Evolutionary conservation across 225 moss, liverwort and hornwort genomes (phyloP), one percentile per base, ranked within the genome.

Genomic region (Marchantia polymorpha): DNA sequence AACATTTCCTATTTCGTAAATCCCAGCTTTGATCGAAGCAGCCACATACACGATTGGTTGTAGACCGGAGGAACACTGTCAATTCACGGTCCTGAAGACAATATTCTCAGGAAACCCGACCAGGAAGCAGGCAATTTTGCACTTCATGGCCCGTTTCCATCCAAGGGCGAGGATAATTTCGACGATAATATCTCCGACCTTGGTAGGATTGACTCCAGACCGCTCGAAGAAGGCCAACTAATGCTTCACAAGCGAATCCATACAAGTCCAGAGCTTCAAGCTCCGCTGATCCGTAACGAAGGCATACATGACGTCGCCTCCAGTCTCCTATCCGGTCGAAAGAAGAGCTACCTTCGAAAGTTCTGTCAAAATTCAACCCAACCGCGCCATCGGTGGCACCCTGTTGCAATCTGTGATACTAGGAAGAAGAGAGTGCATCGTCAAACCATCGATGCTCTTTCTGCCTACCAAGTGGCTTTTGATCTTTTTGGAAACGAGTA

Each of bases 401-500:
- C 61, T 77, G 53, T 55, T 54, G 74, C 27, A n/a, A n/a, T n/a
- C n/a, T n/a, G n/a, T n/a, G n/a, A n/a, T n/a, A n/a, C n/a, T n/a
- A n/a, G n/a, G n/a, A n/a, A n/a, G n/a, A n/a, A n/a, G n/a, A n/a
- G n/a, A n/a, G n/a, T n/a, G n/a, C n/a, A n/a, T n/a, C n/a, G n/a
- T n/a, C n/a, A n/a, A n/a, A n/a, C n/a, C n/a, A n/a, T 83, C 8
- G 94, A 94, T 66, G 94, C 92, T 0, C 65, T 99, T 15, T 77
- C 92, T 79, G 94, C 97, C 10, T 95, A 93, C 85, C 97, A 99
- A 90, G 93, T 99, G 1, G 94, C 97, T 51, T 94, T 99, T 20
- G 97, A 99, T 80, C 83, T 99, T 27, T 95, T 99, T 39, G 97
- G 93, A 75, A 99, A 99, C 14, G 97, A 99, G 75, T 94, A 99